Percentiles rank a stretch among this genome's conserved stretches.
Evolutionary conservation across 352 stramenopile genomes (phyloP).

Genomic region (Globisporangium abappressorium): DNA sequence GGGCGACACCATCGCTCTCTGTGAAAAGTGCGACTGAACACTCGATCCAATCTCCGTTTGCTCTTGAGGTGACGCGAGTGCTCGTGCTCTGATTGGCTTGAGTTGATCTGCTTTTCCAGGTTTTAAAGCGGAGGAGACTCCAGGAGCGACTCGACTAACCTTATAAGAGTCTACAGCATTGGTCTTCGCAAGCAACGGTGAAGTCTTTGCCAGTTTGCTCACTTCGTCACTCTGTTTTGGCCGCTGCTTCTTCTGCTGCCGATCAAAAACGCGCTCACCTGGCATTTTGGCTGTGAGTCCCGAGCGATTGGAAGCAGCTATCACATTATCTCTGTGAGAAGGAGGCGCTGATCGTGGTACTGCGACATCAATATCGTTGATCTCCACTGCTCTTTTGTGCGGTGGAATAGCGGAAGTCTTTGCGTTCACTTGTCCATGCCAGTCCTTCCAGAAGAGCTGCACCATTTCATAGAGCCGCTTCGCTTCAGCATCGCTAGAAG

Average conservation of each 20-base stretch:
- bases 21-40: not conserved
- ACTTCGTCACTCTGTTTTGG: not conserved
- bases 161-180: not conserved
- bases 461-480: conserved; percentile 1
- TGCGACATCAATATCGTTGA: not conserved
- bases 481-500: not conserved
- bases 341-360: not conserved
- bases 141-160: not conserved
- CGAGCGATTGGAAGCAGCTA: not conserved
- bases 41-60: not conserved
- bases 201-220: not conserved
- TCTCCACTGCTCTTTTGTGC: not conserved
- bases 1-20: conserved; percentile 4
- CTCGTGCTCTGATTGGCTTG: not conserved
- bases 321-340: not conserved
- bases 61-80: not conserved
- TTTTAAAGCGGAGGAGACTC: not conserved
- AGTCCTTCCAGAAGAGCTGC: conserved; percentile 32
- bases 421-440: conserved; percentile 10
- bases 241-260: not conserved
- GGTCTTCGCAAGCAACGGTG: not conserved
- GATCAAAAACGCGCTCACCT: not conserved
- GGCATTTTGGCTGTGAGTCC: not conserved
- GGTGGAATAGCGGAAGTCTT: not conserved
- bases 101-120: not conserved